Percentiles rank a stretch among this genome's conserved stretches.
These are phyloP conservation scores for Pluteus cervinus DNA, from an alignment of 768 basidiomycete species.

Conservation along the genomic window DNA sequence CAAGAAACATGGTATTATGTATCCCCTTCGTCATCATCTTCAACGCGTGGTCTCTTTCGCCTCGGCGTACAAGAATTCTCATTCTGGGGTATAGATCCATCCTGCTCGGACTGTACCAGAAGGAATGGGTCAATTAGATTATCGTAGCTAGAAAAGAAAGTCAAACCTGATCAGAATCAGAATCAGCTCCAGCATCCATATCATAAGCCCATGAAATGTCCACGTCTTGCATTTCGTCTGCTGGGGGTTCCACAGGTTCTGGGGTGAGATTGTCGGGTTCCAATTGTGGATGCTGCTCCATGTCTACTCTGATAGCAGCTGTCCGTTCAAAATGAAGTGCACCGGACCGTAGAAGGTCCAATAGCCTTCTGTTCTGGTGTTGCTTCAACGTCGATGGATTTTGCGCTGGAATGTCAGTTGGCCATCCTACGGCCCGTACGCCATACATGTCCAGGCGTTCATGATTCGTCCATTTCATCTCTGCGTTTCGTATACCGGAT, in stretches of 20 bases:
- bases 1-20: too few relatives aligned
- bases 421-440: constrained; percentile 62
- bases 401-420: constrained; percentile 45
- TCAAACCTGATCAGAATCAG: constrained; percentile 3
- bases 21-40: too few relatives aligned
- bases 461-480: constrained; percentile 75
- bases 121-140: too few relatives aligned
- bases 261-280: constrained; percentile 3
- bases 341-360: constrained; percentile 44
- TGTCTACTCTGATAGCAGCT: constrained; percentile 7
- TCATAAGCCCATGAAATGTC: constrained; percentile 42
- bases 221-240: constrained; percentile 16
- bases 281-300: constrained; percentile 4
- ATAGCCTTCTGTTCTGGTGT: constrained; percentile 46
- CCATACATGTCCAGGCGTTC: constrained; percentile 50
- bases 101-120: too few relatives aligned
- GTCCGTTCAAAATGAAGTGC: constrained; percentile 41
- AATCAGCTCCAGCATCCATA: constrained; percentile 20
- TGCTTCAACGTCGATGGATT: constrained; percentile 58
- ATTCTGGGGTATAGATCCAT: too few relatives aligned
- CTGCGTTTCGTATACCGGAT: constrained; percentile 57
- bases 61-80: too few relatives aligned
- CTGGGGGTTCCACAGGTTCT: constrained; percentile 3
- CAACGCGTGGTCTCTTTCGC: too few relatives aligned
- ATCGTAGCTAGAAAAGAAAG: too few relatives aligned